Conservation (phyloP, 768 basidiomycete species). For the Suillus tomentosus region DNA sequence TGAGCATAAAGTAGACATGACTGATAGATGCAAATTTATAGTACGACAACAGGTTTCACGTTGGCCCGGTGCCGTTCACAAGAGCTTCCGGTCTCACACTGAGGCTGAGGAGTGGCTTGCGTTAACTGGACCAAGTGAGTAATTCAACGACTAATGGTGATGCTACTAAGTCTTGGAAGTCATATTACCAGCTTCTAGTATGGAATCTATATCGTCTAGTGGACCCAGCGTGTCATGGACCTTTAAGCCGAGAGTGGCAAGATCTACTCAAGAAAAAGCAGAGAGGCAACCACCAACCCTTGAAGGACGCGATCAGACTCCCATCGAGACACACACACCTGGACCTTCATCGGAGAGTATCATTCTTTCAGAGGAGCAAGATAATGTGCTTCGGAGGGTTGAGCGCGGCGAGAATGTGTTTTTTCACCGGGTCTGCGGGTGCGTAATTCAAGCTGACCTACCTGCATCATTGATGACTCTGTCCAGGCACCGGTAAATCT, state of each 20-base stretch:
- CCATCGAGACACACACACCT: slow-evolving; percentile 3
- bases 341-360: slow-evolving; percentile 24
- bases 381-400: slow-evolving; percentile 50
- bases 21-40: slow-evolving; percentile 4
- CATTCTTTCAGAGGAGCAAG: slow-evolving; percentile 55
- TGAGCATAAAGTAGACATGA: slow-evolving; percentile 19
- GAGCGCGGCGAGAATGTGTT: slow-evolving; percentile 68
- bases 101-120: slow-evolving; percentile 56
- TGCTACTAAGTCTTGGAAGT: not conserved
- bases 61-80: slow-evolving; percentile 54
- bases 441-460: slow-evolving; percentile 14
- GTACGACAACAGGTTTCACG: slow-evolving; percentile 46
- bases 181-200: not conserved
- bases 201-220: not conserved
- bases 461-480: slow-evolving; percentile 9
- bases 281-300: not conserved
- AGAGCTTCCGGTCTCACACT: slow-evolving; percentile 46
- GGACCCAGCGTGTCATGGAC: not conserved
- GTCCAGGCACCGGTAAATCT: slow-evolving; percentile 78
- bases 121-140: slow-evolving; percentile 21
- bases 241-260: not conserved
- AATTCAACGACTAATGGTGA: not conserved
- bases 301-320: not conserved
- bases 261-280: not conserved
- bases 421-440: slow-evolving; percentile 89